phyloP scores from a whole-genome alignment of 108 stramenopile species.

The Skeletonema tropicum region DNA sequence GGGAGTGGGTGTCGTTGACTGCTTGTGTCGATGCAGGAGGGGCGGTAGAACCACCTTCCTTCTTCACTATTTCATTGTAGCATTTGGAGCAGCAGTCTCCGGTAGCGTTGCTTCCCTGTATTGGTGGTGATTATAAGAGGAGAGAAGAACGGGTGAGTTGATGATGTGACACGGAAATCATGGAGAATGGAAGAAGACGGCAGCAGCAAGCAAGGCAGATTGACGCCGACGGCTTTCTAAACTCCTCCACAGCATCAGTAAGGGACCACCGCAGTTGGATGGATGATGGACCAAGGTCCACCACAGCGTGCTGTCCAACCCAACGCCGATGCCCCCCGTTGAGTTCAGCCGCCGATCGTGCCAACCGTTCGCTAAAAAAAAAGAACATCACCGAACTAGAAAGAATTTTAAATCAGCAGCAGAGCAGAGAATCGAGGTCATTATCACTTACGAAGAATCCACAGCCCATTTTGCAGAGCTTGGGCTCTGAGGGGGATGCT shows the following conservation, averaged over 20 bases:
- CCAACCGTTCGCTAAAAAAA: background rate
- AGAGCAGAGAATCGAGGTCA: background rate
- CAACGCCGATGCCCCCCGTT: background rate
- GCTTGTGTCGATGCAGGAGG: conserved; percentile 19
- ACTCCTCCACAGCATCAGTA: background rate
- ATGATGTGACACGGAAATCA: background rate
- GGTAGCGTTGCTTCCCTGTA: conserved; percentile 83
- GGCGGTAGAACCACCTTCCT: conserved; percentile 44
- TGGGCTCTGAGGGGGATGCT: conserved; percentile 65
- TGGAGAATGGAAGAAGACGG: conserved; percentile 11
- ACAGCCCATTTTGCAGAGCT: conserved; percentile 85
- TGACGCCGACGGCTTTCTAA: background rate
- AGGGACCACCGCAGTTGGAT: too few species aligned
- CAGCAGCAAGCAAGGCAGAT: background rate
- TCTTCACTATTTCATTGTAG: conserved; percentile 65
- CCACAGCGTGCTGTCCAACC: background rate
- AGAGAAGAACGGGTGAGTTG: conserved; percentile 20
- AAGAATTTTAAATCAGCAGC: background rate
- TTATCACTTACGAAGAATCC: conserved; percentile 85
- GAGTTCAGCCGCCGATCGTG: background rate
- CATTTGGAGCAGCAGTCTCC: conserved; percentile 92
- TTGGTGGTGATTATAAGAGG: background rate
- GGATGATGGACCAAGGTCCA: background rate
- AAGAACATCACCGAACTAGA: background rate
- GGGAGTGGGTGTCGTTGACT: conserved; percentile 11